These are phyloP conservation scores for Trichosanthes truncata DNA, from an alignment of 306 rosid species.

Conservation along the genomic window DNA sequence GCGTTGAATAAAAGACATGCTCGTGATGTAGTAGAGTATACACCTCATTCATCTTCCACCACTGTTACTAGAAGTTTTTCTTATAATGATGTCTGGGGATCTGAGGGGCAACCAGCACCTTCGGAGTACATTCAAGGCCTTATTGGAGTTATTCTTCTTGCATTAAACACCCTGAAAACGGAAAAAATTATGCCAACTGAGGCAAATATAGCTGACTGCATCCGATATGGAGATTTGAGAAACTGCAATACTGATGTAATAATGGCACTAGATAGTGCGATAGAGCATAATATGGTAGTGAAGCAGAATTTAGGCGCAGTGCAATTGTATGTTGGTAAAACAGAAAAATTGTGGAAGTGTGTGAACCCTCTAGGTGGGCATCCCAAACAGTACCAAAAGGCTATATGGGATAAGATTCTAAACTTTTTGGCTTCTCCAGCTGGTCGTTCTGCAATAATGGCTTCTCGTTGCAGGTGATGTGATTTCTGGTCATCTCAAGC, in stretches of 20 bases:
- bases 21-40: constrained; percentile 32
- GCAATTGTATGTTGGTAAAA: constrained; percentile 47
- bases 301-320: constrained; percentile 38
- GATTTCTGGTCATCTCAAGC: neutral
- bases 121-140: constrained; percentile 61
- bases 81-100: constrained; percentile 60
- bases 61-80: constrained; percentile 27
- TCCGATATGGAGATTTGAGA: constrained; percentile 54
- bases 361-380: constrained; percentile 44
- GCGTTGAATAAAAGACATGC: constrained; percentile 32
- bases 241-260: constrained; percentile 44
- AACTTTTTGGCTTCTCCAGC: constrained; percentile 42
- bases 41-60: constrained; percentile 21
- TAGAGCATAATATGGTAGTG: constrained; percentile 40
- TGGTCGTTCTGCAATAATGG: constrained; percentile 48
- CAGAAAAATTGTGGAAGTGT: constrained; percentile 53
- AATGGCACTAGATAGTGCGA: constrained; percentile 56
- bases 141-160: constrained; percentile 42
- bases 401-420: constrained; percentile 42
- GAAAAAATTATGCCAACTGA: constrained; percentile 68
- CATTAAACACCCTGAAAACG: constrained; percentile 46
- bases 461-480: constrained; percentile 59
- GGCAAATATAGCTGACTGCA: constrained; percentile 51
- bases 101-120: constrained; percentile 60
- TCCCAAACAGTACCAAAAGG: constrained; percentile 29